Evolutionary conservation across 2,329 filamentous ascomycete genomes (phyloP).

Genomic region (Neurospora crassa): DNA sequence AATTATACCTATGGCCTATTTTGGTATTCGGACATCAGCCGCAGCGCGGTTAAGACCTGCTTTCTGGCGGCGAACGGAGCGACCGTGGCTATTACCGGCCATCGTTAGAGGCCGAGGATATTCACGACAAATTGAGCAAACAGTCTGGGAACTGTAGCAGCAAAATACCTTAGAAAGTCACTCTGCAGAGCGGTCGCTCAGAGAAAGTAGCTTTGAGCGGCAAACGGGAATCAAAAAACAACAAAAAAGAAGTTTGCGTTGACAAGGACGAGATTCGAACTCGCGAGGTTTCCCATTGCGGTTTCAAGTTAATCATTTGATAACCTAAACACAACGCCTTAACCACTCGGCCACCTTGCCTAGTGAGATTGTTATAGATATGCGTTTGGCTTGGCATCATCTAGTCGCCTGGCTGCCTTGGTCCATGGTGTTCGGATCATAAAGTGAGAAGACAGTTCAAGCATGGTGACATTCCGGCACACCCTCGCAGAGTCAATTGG

Average conservation of each 20-base stretch:
- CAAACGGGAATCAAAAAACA: not conserved
- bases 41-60: not conserved
- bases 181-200: not conserved
- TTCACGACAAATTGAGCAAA: not conserved
- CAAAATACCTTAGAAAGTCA: not conserved
- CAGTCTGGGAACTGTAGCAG: not conserved
- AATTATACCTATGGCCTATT: not conserved
- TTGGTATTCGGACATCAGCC: not conserved
- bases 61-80: not conserved
- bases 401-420: not conserved
- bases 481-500: not conserved
- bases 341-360: constrained; percentile 14
- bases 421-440: not conserved
- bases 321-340: constrained; percentile 5
- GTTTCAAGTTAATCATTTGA: constrained; percentile 12
- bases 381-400: not conserved
- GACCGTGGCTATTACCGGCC: not conserved
- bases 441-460: not conserved
- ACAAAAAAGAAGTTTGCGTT: constrained; percentile 6
- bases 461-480: not conserved
- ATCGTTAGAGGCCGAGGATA: not conserved
- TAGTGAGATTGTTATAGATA: not conserved
- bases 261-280: constrained; percentile 19
- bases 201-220: not conserved
- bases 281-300: constrained; percentile 15